These are phyloP conservation scores for Fusarium nematophilum DNA, from an alignment of 2,329 filamentous ascomycete species.

Conservation along the genomic window DNA sequence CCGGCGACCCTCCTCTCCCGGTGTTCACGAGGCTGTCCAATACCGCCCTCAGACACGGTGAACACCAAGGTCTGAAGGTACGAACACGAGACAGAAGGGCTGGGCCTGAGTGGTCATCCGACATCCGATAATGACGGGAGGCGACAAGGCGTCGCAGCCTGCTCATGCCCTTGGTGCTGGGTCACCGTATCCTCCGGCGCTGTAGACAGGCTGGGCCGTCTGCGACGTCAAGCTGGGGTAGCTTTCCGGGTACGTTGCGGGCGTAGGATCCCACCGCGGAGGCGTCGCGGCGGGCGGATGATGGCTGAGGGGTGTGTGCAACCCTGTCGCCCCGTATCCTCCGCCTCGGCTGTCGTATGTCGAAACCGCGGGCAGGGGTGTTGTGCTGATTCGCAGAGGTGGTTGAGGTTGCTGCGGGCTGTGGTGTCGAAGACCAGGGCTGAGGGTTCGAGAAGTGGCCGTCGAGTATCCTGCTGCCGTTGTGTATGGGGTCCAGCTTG, in stretches of 20 bases:
- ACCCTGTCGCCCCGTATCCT: constrained; percentile 54
- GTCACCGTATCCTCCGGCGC: constrained; percentile 55
- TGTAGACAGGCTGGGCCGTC: constrained; percentile 54
- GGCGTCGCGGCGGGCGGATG: constrained; percentile 52
- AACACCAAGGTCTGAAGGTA: constrained; percentile 25
- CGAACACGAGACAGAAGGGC: constrained; percentile 38
- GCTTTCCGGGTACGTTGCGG: constrained; percentile 52
- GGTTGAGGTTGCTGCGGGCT: constrained; percentile 51
- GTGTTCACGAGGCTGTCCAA: constrained; percentile 49
- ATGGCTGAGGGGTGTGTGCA: constrained; percentile 55
- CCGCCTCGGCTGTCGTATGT: constrained; percentile 53
- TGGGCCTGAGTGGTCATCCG: constrained; percentile 37
- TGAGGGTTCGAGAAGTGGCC: constrained; percentile 55
- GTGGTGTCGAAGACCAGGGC: constrained; percentile 49
- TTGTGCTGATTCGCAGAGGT: constrained; percentile 52
- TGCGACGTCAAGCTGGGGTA: constrained; percentile 54
- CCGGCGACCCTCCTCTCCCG: constrained; percentile 43
- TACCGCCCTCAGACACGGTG: constrained; percentile 35
- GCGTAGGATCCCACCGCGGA: constrained; percentile 55
- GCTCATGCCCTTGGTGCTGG: constrained; percentile 55
- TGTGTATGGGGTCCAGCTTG: constrained; percentile 62
- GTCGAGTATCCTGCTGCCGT: constrained; percentile 49
- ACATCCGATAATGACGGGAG: constrained; percentile 25
- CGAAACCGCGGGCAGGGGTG: constrained; percentile 51
- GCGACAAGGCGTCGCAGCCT: constrained; percentile 23